These are phyloP conservation scores for Candida oleophila DNA, from an alignment of 805 yeast genomes.

Conservation along the genomic window DNA sequence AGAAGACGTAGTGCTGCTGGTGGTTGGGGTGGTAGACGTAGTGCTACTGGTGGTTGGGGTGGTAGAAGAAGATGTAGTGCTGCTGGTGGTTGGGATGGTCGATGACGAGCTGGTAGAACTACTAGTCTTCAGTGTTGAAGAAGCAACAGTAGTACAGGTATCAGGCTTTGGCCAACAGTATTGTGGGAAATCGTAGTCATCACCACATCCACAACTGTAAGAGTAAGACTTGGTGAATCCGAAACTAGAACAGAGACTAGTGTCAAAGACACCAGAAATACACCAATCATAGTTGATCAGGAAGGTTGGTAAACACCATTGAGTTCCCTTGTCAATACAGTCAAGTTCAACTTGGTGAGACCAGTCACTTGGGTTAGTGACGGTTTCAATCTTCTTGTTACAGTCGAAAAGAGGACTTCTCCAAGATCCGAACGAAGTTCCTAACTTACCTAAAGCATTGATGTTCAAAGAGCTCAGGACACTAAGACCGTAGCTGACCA, in stretches of 20 bases:
- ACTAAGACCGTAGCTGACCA: not conserved
- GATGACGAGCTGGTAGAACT: not conserved
- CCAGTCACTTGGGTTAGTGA: not conserved
- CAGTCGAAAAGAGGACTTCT: not conserved
- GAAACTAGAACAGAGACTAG: not conserved
- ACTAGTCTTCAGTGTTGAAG: not conserved
- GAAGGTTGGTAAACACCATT: conserved; percentile 3
- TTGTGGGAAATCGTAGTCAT: conserved; percentile 1
- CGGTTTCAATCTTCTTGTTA: not conserved
- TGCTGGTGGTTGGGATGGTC: not conserved
- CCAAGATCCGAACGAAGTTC: not conserved
- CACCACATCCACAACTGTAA: conserved; percentile 3
- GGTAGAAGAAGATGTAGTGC: not conserved
- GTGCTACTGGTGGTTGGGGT: not conserved
- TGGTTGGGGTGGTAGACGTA: no score
- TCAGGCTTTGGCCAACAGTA: conserved; percentile 6
- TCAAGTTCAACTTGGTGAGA: conserved; percentile 1
- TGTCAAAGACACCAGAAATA: not conserved
- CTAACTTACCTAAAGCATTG: not conserved
- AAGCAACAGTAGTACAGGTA: not conserved
- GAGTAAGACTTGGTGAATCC: not conserved
- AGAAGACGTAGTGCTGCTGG: no score
- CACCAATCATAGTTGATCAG: conserved; percentile 1
- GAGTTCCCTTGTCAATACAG: conserved; percentile 3
- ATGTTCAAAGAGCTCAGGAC: not conserved